These are phyloP conservation scores for Paecilomyces dactylethromorphus DNA, from an alignment of 2,329 filamentous ascomycete genomes.

Conservation along the genomic window DNA sequence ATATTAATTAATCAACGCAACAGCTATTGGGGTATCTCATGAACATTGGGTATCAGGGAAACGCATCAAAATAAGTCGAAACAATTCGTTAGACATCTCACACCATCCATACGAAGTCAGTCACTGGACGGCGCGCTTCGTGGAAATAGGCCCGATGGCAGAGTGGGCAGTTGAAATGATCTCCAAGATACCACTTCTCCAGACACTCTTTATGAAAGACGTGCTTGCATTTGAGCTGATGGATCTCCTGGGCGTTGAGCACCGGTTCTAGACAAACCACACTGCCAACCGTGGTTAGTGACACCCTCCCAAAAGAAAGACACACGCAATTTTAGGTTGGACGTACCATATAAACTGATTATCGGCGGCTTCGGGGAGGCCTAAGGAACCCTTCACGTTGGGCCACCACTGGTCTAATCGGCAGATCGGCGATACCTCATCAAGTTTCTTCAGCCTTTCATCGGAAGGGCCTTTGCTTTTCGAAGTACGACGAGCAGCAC, in stretches of 20 bases:
- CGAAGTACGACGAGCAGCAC: constrained; percentile 14
- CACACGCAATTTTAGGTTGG: too few relatives aligned
- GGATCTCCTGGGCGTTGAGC: constrained; percentile 26
- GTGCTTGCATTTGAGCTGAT: constrained; percentile 31
- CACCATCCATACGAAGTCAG: constrained; percentile 33
- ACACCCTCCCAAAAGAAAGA: too few relatives aligned
- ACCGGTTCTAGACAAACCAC: constrained; percentile 34
- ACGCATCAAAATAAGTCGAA: background rate
- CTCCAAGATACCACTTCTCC: constrained; percentile 33
- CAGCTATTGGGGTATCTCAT: background rate
- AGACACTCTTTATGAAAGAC: constrained; percentile 34
- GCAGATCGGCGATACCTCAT: constrained; percentile 28
- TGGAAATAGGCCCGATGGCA: constrained; percentile 31
- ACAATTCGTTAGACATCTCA: constrained; percentile 7
- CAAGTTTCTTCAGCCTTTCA: constrained; percentile 27
- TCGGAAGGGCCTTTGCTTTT: constrained; percentile 16
- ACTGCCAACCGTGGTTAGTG: constrained; percentile 11
- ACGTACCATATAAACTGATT: constrained; percentile 30
- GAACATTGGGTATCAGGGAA: background rate
- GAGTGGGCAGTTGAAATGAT: constrained; percentile 33
- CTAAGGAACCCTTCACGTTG: constrained; percentile 23
- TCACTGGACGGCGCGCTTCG: constrained; percentile 16
- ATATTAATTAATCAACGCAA: background rate
- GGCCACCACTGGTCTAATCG: constrained; percentile 33
- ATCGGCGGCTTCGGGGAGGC: constrained; percentile 25